Conservation (phyloP, 768 basidiomycete species). For the Hysterangium stoloniferum region DNA sequence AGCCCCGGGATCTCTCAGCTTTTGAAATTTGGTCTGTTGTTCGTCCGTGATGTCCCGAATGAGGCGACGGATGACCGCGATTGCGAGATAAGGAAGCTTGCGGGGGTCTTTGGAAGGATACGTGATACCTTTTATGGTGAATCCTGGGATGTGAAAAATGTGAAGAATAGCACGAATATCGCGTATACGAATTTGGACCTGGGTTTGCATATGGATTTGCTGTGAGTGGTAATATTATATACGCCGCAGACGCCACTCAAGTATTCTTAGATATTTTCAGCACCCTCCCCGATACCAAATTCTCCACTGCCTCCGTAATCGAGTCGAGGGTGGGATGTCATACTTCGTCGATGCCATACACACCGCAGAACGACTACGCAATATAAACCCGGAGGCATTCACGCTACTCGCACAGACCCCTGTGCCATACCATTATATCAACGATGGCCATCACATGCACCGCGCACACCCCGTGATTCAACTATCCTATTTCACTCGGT, state of each 20-base stretch:
- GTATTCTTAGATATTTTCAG: conserved; percentile 66
- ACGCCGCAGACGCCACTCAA: not conserved
- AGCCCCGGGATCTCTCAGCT: conserved; percentile 62
- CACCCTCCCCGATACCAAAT: conserved; percentile 89
- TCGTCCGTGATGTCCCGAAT: conserved; percentile 66
- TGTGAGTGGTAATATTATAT: conserved; percentile 41
- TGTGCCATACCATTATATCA: conserved; percentile 88
- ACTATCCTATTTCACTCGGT: conserved; percentile 28
- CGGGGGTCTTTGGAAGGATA: conserved; percentile 63
- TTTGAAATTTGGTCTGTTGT: conserved; percentile 60
- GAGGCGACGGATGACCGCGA: conserved; percentile 45
- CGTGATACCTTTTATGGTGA: conserved; percentile 85
- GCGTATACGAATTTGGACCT: conserved; percentile 90
- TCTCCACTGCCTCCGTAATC: conserved; percentile 83
- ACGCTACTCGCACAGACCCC: conserved; percentile 48
- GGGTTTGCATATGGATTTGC: conserved; percentile 86
- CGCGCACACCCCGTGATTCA: conserved; percentile 70
- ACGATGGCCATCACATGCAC: conserved; percentile 80
- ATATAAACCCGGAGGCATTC: conserved; percentile 43
- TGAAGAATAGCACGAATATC: conserved; percentile 73
- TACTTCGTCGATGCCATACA: conserved; percentile 79
- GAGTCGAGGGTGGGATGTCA: conserved; percentile 75
- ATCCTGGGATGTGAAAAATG: conserved; percentile 80
- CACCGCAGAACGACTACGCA: conserved; percentile 48
- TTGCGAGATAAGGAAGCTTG: conserved; percentile 66